Conservation (phyloP, 2,329 filamentous ascomycete species). For the Trichoderma citrinoviride region DNA sequence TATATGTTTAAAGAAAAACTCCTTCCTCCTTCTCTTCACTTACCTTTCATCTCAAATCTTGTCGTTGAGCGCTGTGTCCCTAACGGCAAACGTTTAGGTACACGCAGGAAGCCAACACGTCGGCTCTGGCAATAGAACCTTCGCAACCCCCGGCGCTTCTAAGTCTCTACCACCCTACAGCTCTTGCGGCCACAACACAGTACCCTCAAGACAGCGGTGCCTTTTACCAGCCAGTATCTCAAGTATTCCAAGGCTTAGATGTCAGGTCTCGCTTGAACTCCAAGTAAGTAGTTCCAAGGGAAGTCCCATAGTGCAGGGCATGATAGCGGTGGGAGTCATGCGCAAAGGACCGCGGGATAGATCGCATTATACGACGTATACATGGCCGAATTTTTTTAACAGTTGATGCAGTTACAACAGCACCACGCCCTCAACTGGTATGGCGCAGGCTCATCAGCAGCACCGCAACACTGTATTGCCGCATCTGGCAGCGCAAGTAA, state of each 20-base stretch:
- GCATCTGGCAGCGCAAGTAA: slow-evolving; percentile 49
- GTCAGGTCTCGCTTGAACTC: slow-evolving; percentile 53
- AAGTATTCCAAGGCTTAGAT: slow-evolving; percentile 50
- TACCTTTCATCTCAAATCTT: not conserved
- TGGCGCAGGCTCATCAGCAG: slow-evolving; percentile 52
- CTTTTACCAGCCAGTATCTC: slow-evolving; percentile 47
- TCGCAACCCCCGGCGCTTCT: slow-evolving; percentile 51
- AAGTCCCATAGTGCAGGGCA: no score
- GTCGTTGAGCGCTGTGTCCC: not conserved
- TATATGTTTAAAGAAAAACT: not conserved
- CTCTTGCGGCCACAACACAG: slow-evolving; percentile 45
- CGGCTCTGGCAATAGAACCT: slow-evolving; percentile 54
- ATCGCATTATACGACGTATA: not conserved
- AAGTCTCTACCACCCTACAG: slow-evolving; percentile 50
- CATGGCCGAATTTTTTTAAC: slow-evolving; percentile 4
- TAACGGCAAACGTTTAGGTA: slow-evolving; percentile 45
- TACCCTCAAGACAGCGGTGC: slow-evolving; percentile 50
- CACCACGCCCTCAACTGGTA: slow-evolving; percentile 52
- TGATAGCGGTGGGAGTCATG: not conserved
- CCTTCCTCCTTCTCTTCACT: slow-evolving; percentile 1
- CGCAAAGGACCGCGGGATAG: not conserved
- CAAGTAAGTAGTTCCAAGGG: slow-evolving; percentile 49
- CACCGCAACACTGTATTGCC: slow-evolving; percentile 47
- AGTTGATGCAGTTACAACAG: slow-evolving; percentile 34
- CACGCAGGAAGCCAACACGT: slow-evolving; percentile 52